Percentiles rank a stretch among this genome's conserved stretches.
phyloP scores from a whole-genome alignment of 106 monocot species.

The Dendrobium huoshanense region DNA sequence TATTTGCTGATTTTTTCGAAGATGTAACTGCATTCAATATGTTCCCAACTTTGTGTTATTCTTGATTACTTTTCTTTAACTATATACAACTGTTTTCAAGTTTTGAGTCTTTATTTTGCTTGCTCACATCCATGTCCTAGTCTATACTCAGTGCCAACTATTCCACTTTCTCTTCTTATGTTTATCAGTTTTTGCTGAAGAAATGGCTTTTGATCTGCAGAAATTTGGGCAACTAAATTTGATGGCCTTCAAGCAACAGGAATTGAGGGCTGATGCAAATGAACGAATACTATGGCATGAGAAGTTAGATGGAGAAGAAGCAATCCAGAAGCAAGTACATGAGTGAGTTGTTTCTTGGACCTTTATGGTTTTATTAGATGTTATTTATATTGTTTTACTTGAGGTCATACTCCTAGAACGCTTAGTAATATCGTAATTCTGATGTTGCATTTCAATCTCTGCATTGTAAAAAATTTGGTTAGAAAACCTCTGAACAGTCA shows the following conservation, averaged over 20 bases:
- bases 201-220: constrained; percentile 24
- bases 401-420: not conserved
- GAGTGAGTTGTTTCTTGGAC: constrained; percentile 43
- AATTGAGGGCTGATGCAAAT: constrained; percentile 75
- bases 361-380: not conserved
- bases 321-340: constrained; percentile 95
- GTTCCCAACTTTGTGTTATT: not conserved
- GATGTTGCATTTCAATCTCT: not conserved
- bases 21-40: not conserved
- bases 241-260: constrained; percentile 82
- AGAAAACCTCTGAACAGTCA: not conserved
- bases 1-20: not conserved
- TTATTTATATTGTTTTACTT: not conserved
- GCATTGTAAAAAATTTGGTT: not conserved
- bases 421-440: not conserved
- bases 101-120: not conserved
- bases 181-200: not conserved
- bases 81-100: not conserved
- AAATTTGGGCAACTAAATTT: constrained; percentile 55
- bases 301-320: constrained; percentile 85
- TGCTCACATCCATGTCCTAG: not conserved
- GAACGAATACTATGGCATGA: constrained; percentile 97
- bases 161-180: not conserved
- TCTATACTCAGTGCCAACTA: not conserved
- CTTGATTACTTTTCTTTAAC: not conserved